Evolutionary conservation across 2,329 filamentous ascomycete species (phyloP), one percentile per base, ranked within the genome.

Genomic region (Arthrobotrys iridis): DNA sequence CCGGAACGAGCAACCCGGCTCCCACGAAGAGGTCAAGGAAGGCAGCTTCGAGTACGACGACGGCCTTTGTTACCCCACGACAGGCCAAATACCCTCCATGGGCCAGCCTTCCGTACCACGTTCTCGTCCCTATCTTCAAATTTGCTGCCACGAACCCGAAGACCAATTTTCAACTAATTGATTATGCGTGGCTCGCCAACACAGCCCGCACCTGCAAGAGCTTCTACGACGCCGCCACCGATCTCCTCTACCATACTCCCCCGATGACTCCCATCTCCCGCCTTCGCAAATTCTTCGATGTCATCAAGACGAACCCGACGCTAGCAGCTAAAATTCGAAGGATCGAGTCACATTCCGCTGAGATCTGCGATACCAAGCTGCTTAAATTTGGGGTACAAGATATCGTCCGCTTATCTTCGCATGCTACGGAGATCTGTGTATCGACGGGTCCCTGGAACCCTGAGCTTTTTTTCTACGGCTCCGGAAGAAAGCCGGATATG

Each of bases 1-100:
- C 30, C 5, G 4, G 28, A 18, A 63, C 28, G 15, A 50, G 43
- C 18, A 35, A 46, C n/a, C 26, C 28, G 10, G 40, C 59, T 33
- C 40, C 48, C 13, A 20, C 46, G 15, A 55, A 55, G 50, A 37
- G 50, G 30, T 18, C 50, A 4, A 55, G 50, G 18, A 64, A 58
- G 40, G 28, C 62, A 40, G 22, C 50, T n/a, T 37, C 52, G 15
- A 59, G 33, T 13, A 24, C 40, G 7, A 33, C 45, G 7, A 58
- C 55, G 13, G 48, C 30, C 28, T 74, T 62, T 37, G 33, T 26
- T 37, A 74, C 70, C 11, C 70, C 70, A 15, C 43, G 62, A 24
- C 70, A 74, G 15, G 13, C 70, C 7, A 74, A 74, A 24, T 74
- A 74, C 30, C 70, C 70, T 3, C 62, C 43, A 22, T 74, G 70